Percentiles rank a stretch among this genome's conserved stretches.
Evolutionary conservation across 2,329 filamentous ascomycete species (phyloP).

Genomic region (Pseudogymnoascus sp.): DNA sequence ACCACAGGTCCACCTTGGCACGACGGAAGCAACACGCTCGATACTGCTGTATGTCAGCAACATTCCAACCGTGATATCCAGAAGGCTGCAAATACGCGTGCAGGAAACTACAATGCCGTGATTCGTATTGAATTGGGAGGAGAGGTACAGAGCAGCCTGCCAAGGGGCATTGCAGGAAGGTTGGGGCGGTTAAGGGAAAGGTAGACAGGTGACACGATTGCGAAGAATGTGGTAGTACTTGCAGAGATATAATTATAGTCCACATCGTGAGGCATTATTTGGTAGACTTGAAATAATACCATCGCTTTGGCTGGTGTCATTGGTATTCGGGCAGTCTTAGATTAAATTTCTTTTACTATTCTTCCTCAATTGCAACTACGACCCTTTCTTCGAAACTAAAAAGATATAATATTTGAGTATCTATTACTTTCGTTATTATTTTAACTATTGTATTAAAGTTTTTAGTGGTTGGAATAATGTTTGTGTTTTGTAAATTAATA

Average conservation of each 20-base stretch:
- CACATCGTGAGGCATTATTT: neutral
- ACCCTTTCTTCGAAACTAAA: too few relatives aligned
- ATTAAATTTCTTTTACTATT: neutral
- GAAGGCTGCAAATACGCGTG: neutral
- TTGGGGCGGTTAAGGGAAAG: neutral
- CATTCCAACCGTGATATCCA: slow-evolving; percentile 5
- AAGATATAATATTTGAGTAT: too few relatives aligned
- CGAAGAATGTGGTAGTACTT: neutral
- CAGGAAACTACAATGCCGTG: slow-evolving; percentile 8
- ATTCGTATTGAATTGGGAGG: slow-evolving; percentile 6
- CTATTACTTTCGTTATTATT: neutral
- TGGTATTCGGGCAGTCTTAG: too few relatives aligned
- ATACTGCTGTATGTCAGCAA: slow-evolving; percentile 10
- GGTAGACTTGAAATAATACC: neutral
- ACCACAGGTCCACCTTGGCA: neutral
- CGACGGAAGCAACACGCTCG: slow-evolving; percentile 4
- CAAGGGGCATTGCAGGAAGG: neutral
- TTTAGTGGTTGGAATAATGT: neutral
- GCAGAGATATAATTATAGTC: neutral
- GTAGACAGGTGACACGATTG: neutral
- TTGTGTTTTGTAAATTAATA: neutral
- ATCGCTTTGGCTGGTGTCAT: neutral
- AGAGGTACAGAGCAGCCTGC: slow-evolving; percentile 3
- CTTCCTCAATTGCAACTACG: too few relatives aligned
- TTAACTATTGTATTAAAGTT: too few relatives aligned